phyloP scores from a whole-genome alignment of 331 rosid genomes.

The Phaseolus coccineus region DNA sequence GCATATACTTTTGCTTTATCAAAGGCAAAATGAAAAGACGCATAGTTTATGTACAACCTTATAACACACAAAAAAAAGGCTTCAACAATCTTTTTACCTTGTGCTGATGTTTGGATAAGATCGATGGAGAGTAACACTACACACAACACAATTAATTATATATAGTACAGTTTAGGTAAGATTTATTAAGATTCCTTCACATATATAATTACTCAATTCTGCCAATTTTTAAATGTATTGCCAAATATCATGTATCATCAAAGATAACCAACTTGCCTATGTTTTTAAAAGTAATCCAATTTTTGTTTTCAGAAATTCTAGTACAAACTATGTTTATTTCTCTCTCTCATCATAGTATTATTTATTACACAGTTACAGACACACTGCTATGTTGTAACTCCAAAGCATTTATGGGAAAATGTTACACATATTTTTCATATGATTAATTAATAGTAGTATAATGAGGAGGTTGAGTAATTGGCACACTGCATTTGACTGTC shows the following conservation, averaged over 20 bases:
- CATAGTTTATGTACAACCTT: background rate
- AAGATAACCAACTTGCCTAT: too few species aligned
- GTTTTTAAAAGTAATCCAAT: too few species aligned
- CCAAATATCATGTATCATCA: too few species aligned
- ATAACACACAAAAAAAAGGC: background rate
- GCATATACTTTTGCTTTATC: slow-evolving; percentile 16
- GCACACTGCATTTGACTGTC: slow-evolving; percentile 21
- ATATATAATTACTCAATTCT: too few species aligned
- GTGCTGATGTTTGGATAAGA: background rate
- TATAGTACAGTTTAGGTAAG: background rate
- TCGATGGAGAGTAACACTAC: too few species aligned
- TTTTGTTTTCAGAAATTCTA: too few species aligned
- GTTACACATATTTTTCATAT: background rate
- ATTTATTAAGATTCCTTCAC: background rate
- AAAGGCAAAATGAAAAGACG: background rate
- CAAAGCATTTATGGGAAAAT: background rate
- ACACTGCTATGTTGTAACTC: background rate
- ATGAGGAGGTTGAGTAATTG: slow-evolving; percentile 4
- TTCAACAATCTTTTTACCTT: background rate
- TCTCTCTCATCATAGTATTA: too few species aligned
- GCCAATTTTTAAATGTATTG: too few species aligned
- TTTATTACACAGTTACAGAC: background rate
- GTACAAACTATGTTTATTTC: too few species aligned
- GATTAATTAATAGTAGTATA: background rate
- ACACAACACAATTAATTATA: background rate